Evolutionary conservation across 805 yeast species (phyloP), one percentile per base, ranked within the genome.

Genomic region (Saturnispora dispora): DNA sequence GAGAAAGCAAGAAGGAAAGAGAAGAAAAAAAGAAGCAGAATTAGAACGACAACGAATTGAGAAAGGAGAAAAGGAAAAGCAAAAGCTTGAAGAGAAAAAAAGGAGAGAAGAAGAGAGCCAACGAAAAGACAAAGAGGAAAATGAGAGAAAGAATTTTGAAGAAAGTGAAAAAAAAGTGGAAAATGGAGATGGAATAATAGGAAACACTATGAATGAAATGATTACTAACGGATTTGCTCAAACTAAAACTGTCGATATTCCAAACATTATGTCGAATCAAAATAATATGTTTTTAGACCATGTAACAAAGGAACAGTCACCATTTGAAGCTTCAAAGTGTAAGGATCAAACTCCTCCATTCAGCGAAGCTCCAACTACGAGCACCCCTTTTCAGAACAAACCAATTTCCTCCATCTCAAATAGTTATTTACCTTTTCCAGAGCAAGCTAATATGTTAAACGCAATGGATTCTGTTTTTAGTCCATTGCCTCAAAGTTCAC

Each of bases 21-120:
- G 63, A 60, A 73, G 59, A 71, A 72, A 58, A 70, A 74, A 54
- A 59, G 73, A 63, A 52, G 47, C 47, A 13, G 73, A 63, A 66
- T 67, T 63, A 63, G 75, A 64, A 66, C 62, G 64, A 35, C 54
- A 58, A 47, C 60, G 62, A n/a, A 61, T 60, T 47, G 69, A 68
- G 43, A 63, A 58, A 46, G 68, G 66, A 58, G 65, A 60, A 60
- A 71, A 50, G 67, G 73, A 64, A 69, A 74, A 33, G 66, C 69
- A 71, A 53, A 64, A 59, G 54, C 61, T 65, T 27, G 71, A 66
- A 57, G 59, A 67, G 46, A 60, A 57, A 59, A 53, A 66, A 58
- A 59, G 60, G 51, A 60, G 58, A 46, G 63, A 60, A 52, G 63
- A 55, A 46, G 67, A 37, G 18, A 67, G 63, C 41, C 63, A 64